Percentiles rank a stretch among this genome's conserved stretches.
phyloP scores from a whole-genome alignment of 768 basidiomycete species.

The Rhizopogon vinicolor region DNA sequence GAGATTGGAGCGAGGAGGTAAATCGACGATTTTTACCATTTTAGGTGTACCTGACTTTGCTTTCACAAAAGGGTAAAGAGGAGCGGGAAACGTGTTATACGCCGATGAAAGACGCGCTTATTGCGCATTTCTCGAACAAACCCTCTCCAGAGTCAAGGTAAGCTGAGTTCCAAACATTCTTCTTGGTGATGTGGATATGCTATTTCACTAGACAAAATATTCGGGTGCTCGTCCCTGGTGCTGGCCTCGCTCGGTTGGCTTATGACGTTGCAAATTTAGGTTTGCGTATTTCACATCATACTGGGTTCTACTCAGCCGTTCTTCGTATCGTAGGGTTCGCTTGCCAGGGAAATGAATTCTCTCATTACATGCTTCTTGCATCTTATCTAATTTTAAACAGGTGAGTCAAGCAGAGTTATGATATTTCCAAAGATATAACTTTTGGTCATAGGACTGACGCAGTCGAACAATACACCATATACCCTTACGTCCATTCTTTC shows the following conservation, averaged over 20 bases:
- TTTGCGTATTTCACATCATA: slow-evolving; percentile 25
- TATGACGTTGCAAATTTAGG: slow-evolving; percentile 84
- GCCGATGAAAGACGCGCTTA: slow-evolving; percentile 75
- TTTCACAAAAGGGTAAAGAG: slow-evolving; percentile 48
- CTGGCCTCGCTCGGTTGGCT: slow-evolving; percentile 83
- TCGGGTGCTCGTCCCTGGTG: slow-evolving; percentile 84
- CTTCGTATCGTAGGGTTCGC: slow-evolving; percentile 69
- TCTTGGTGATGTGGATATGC: slow-evolving; percentile 28
- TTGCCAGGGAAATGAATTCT: slow-evolving; percentile 95
- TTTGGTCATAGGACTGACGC: slow-evolving; percentile 48
- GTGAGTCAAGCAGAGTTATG: slow-evolving; percentile 34
- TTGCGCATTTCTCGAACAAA: slow-evolving; percentile 48
- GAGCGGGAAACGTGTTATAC: slow-evolving; percentile 80
- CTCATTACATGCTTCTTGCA: slow-evolving; percentile 89
- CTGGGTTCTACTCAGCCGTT: background rate
- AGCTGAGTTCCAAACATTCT: background rate
- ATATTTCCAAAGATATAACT: background rate
- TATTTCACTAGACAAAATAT: slow-evolving; percentile 46
- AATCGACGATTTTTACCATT: slow-evolving; percentile 6
- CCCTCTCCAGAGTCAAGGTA: background rate
- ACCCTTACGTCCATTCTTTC: slow-evolving; percentile 90
- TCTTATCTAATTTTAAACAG: slow-evolving; percentile 87
- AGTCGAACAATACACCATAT: slow-evolving; percentile 68
- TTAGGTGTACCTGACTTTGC: background rate
- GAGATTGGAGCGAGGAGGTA: slow-evolving; percentile 90